These are phyloP conservation scores for Pichia sp. DNA, from an alignment of 1,139 yeast genomes.

Conservation along the genomic window DNA sequence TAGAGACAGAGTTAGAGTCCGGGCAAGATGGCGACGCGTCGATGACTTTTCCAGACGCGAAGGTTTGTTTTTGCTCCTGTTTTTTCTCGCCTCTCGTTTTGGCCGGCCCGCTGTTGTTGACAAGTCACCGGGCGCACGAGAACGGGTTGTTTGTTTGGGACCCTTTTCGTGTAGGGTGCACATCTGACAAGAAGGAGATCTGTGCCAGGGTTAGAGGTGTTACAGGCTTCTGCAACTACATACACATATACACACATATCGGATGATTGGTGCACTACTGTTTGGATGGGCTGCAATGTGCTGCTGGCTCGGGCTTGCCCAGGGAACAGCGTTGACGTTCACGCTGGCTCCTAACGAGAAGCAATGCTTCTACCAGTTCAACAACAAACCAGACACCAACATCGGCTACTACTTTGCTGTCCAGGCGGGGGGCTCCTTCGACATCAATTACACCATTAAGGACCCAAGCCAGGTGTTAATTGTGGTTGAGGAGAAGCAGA, in stretches of 20 bases:
- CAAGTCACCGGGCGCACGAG: too few relatives aligned
- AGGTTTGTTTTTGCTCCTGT: too few relatives aligned
- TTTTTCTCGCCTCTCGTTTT: too few relatives aligned
- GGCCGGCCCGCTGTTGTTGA: too few relatives aligned
- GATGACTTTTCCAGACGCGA: too few relatives aligned
- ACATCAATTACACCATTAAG: conserved; percentile 70
- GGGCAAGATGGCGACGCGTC: too few relatives aligned
- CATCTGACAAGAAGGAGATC: too few relatives aligned
- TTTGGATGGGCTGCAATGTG: background rate
- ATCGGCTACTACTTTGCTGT: conserved; percentile 88
- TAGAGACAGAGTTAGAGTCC: too few relatives aligned
- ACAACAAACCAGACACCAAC: conserved; percentile 57
- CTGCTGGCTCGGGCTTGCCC: conserved; percentile 5
- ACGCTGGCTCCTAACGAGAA: conserved; percentile 72
- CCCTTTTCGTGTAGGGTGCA: too few relatives aligned
- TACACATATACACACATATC: background rate
- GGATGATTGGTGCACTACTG: background rate
- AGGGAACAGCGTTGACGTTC: conserved; percentile 59
- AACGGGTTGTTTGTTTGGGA: too few relatives aligned
- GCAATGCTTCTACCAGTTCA: conserved; percentile 75
- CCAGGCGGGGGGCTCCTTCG: conserved; percentile 85
- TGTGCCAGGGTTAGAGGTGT: too few relatives aligned
- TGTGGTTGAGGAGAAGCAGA: conserved; percentile 57
- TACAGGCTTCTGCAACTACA: background rate
- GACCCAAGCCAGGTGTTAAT: conserved; percentile 65